Conservation (phyloP, 495 filamentous ascomycete genomes). For the Hypoxylon lienhwacheense region DNA sequence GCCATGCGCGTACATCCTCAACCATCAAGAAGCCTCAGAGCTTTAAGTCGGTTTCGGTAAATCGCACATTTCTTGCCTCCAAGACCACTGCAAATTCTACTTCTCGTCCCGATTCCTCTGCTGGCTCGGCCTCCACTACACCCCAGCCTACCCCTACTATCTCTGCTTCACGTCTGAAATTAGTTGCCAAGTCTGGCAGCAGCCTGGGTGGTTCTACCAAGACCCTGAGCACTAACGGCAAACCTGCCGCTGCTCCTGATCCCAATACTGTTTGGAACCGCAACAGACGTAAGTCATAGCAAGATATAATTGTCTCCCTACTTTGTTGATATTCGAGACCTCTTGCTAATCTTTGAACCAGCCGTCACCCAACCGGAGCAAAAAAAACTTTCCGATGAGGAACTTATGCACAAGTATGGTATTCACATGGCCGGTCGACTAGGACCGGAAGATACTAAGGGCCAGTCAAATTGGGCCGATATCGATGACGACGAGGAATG, state of each 20-base stretch:
- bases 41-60: slow-evolving; percentile 95
- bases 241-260: slow-evolving; percentile 57
- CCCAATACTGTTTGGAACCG: slow-evolving; percentile 92
- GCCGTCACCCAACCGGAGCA: slow-evolving; percentile 76
- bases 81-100: slow-evolving; percentile 47
- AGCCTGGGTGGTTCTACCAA: slow-evolving; percentile 48
- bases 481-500: slow-evolving; percentile 99
- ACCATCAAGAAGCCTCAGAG: slow-evolving; percentile 76
- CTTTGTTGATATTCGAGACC: slow-evolving; percentile 1
- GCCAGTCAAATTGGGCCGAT: slow-evolving; percentile 93
- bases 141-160: slow-evolving; percentile 42
- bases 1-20: slow-evolving; percentile 68
- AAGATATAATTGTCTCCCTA: slow-evolving; percentile 3
- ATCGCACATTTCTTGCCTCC: slow-evolving; percentile 77
- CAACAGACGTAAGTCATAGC: slow-evolving; percentile 75
- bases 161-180: slow-evolving; percentile 50
- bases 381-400: slow-evolving; percentile 96
- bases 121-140: slow-evolving; percentile 38
- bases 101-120: slow-evolving; percentile 56
- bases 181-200: slow-evolving; percentile 58
- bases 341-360: slow-evolving; percentile 41
- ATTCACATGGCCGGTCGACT: slow-evolving; percentile 95
- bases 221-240: slow-evolving; percentile 57
- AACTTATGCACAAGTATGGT: slow-evolving; percentile 84
- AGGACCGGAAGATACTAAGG: slow-evolving; percentile 73